A percentile compares a stretch with the other conserved stretches of the same genome.
phyloP scores from a whole-genome alignment of 495 filamentous ascomycete genomes.

The Hypoxylon perforatum region DNA sequence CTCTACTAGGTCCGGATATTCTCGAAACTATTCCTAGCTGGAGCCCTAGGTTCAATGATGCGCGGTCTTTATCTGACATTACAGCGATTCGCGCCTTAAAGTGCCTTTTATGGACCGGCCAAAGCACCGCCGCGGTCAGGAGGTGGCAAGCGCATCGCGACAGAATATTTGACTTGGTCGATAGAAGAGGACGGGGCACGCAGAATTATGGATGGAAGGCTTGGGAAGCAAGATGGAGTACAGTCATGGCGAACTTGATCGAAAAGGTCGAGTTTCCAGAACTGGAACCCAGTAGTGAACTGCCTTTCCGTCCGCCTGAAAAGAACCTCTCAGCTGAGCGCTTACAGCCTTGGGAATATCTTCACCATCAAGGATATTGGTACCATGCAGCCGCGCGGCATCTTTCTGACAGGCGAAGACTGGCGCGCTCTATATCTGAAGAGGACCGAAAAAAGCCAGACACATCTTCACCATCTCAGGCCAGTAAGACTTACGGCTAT shows the following conservation, averaged over 20 bases:
- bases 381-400: constrained; percentile 76
- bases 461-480: constrained; percentile 72
- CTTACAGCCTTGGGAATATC: constrained; percentile 77
- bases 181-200: constrained; percentile 83
- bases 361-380: constrained; percentile 94
- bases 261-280: constrained; percentile 66
- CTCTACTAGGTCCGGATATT: constrained; percentile 79
- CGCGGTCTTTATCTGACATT: constrained; percentile 80
- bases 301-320: constrained; percentile 71
- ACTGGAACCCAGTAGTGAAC: constrained; percentile 47
- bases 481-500: constrained; percentile 75
- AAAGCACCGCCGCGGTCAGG: constrained; percentile 77
- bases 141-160: constrained; percentile 79
- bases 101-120: constrained; percentile 79
- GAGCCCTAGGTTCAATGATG: constrained; percentile 88
- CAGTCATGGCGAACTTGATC: constrained; percentile 83
- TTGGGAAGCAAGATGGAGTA: constrained; percentile 86
- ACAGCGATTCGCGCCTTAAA: constrained; percentile 82
- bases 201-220: constrained; percentile 87
- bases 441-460: constrained; percentile 78
- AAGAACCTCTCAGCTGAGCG: constrained; percentile 74
- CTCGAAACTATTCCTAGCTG: constrained; percentile 88
- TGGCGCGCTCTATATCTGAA: constrained; percentile 76
- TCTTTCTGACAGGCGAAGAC: constrained; percentile 64
- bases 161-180: constrained; percentile 76